A percentile compares a stretch with the other conserved stretches of the same genome.
Evolutionary conservation across 2,329 filamentous ascomycete genomes (phyloP).

Genomic region (Talaromyces sp.): DNA sequence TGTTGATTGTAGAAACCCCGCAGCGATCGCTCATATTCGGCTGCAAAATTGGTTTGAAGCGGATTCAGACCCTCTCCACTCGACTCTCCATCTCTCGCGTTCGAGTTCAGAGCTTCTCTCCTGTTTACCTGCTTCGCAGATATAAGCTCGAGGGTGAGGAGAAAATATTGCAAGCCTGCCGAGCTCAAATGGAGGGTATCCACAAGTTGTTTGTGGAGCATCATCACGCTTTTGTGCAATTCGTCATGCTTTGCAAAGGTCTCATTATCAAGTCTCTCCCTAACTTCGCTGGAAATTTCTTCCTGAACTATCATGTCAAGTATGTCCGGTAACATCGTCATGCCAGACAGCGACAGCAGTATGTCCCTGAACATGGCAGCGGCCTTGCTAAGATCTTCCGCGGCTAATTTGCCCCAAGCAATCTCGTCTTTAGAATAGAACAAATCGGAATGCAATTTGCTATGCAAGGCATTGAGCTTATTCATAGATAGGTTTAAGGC

Average conservation of each 20-base stretch:
- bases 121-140: background rate
- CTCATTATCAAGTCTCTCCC: background rate
- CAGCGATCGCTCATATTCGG: background rate
- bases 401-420: conserved; percentile 65
- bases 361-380: background rate
- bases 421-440: conserved; percentile 70
- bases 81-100: background rate
- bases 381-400: conserved; percentile 54
- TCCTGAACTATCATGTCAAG: background rate
- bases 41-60: background rate
- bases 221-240: background rate
- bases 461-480: conserved; percentile 56
- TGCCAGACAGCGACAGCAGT: background rate
- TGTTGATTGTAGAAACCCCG: background rate
- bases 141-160: background rate
- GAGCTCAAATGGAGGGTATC: background rate
- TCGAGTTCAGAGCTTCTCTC: background rate
- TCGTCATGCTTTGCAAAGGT: background rate
- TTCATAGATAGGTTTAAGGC: conserved; percentile 46
- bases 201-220: background rate
- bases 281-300: background rate
- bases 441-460: conserved; percentile 65
- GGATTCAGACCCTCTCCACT: background rate
- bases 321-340: background rate
- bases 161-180: background rate